phyloP scores from a whole-genome alignment of 2,329 filamentous ascomycete species.

The Microdochium trichocladiopsis region DNA sequence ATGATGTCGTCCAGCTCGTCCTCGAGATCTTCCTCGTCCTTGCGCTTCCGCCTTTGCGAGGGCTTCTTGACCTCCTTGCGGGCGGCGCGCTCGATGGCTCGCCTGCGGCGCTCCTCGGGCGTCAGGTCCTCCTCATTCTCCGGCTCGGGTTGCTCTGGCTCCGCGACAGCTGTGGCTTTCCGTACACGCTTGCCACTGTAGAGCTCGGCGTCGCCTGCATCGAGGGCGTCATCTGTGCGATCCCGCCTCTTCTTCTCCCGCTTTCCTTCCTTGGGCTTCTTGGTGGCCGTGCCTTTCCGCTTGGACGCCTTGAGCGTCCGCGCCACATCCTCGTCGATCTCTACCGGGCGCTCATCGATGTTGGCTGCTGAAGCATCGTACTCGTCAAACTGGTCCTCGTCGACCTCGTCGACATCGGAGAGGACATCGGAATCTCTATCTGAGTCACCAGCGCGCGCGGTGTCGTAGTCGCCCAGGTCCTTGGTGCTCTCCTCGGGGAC shows the following conservation, averaged over 20 bases:
- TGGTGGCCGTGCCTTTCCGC: slow-evolving; percentile 56
- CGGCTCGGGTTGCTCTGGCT: slow-evolving; percentile 45
- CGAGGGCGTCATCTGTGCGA: slow-evolving; percentile 45
- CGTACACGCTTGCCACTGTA: slow-evolving; percentile 41
- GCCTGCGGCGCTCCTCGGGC: slow-evolving; percentile 75
- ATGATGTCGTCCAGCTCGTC: slow-evolving; percentile 87
- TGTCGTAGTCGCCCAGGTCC: slow-evolving; percentile 30
- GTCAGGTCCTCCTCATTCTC: slow-evolving; percentile 73
- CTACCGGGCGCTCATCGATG: slow-evolving; percentile 56
- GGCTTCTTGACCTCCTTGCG: slow-evolving; percentile 83
- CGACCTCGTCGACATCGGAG: slow-evolving; percentile 64
- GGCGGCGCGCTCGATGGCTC: slow-evolving; percentile 80
- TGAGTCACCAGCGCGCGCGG: slow-evolving; percentile 32
- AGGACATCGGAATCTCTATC: slow-evolving; percentile 54
- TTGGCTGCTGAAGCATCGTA: slow-evolving; percentile 60
- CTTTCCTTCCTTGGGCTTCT: slow-evolving; percentile 70
- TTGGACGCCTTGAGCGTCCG: slow-evolving; percentile 58
- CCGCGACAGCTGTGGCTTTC: slow-evolving; percentile 21
- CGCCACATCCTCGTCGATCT: slow-evolving; percentile 60
- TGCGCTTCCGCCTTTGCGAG: slow-evolving; percentile 66
- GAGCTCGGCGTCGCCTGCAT: slow-evolving; percentile 34
- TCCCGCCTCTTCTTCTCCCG: slow-evolving; percentile 58
- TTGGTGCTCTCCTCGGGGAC: slow-evolving; percentile 18
- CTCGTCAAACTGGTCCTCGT: slow-evolving; percentile 63
- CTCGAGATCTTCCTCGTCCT: slow-evolving; percentile 91